Conservation (phyloP, 257 asterid species). For the Lavandula angustifolia region DNA sequence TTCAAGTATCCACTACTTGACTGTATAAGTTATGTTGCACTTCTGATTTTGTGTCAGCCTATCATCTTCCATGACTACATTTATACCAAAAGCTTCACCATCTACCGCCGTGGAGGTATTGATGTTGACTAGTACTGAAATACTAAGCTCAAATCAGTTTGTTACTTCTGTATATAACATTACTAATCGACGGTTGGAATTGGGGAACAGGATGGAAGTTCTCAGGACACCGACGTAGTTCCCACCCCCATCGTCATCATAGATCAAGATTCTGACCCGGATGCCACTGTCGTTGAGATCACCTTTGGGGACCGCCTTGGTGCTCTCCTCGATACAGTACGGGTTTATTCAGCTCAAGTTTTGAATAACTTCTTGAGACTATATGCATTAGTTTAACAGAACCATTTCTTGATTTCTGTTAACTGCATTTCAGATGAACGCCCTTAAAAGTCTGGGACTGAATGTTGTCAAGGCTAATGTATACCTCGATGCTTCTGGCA, state of each 20-base stretch:
- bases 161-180: slow-evolving; percentile 13
- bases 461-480: slow-evolving; percentile 93
- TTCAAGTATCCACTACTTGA: slow-evolving; percentile 19
- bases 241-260: slow-evolving; percentile 81
- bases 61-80: slow-evolving; percentile 43
- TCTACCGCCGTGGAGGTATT: slow-evolving; percentile 79
- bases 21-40: slow-evolving; percentile 22
- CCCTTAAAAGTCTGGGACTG: slow-evolving; percentile 81
- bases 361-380: not conserved
- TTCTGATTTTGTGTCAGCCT: slow-evolving; percentile 50
- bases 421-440: slow-evolving; percentile 70
- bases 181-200: slow-evolving; percentile 30
- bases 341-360: slow-evolving; percentile 26
- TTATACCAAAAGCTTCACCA: slow-evolving; percentile 58
- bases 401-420: slow-evolving; percentile 31
- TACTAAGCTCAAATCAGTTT: slow-evolving; percentile 4
- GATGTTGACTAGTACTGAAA: slow-evolving; percentile 23
- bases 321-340: slow-evolving; percentile 89
- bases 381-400: slow-evolving; percentile 9
- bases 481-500: slow-evolving; percentile 91
- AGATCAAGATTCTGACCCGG: slow-evolving; percentile 88
- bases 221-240: slow-evolving; percentile 53
- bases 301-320: slow-evolving; percentile 98
- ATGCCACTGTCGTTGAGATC: slow-evolving; percentile 87
- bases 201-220: slow-evolving; percentile 61